Evolutionary conservation across 805 yeast genomes (phyloP).

Genomic region (Ogataea corticis): DNA sequence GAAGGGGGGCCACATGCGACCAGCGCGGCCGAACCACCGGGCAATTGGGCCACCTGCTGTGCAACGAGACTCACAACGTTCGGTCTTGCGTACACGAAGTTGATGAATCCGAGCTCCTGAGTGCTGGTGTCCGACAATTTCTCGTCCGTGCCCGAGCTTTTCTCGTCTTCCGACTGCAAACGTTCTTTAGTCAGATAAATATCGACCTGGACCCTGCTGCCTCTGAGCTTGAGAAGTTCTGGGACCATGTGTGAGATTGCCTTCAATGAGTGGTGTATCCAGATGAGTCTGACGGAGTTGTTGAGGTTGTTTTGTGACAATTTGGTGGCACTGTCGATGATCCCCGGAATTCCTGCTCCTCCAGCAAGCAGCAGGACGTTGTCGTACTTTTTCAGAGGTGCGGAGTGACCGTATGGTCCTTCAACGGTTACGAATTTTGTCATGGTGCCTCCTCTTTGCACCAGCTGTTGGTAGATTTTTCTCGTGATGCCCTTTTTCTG

Average conservation of each 20-base stretch:
- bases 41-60: conserved; percentile 34
- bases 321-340: conserved; percentile 38
- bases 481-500: conserved; percentile 58
- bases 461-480: conserved; percentile 36
- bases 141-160: conserved; percentile 42
- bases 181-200: conserved; percentile 36
- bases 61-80: conserved; percentile 33
- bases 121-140: conserved; percentile 35
- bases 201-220: conserved; percentile 30
- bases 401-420: conserved; percentile 67
- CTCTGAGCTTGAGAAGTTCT: conserved; percentile 36
- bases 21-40: conserved; percentile 41
- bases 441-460: conserved; percentile 31
- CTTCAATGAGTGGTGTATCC: conserved; percentile 58
- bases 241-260: conserved; percentile 47
- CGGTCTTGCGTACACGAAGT: conserved; percentile 44
- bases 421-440: conserved; percentile 46
- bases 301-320: conserved; percentile 28
- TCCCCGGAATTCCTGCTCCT: conserved; percentile 70
- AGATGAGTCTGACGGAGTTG: conserved; percentile 45
- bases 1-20: conserved; percentile 46
- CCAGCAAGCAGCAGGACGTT: conserved; percentile 61
- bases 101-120: conserved; percentile 32
- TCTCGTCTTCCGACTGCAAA: conserved; percentile 15
- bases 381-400: conserved; percentile 49